These are phyloP conservation scores for Aspergillus pseudoglaucus DNA, from an alignment of 2,329 filamentous ascomycete species.

Conservation along the genomic window DNA sequence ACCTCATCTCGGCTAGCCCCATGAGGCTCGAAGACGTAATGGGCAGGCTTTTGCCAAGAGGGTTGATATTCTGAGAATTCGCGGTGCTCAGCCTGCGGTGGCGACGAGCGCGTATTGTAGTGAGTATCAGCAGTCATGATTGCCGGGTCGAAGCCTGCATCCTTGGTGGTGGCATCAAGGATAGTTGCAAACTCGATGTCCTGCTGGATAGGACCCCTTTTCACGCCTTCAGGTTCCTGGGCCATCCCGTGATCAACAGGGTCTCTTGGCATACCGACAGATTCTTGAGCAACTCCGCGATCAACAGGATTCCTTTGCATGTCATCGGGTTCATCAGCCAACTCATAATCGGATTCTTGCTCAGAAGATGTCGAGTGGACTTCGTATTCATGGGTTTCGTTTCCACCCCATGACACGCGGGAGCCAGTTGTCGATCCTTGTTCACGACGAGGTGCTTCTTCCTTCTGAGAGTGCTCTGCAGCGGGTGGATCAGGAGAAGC, in stretches of 20 bases:
- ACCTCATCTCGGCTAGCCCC: slow-evolving; percentile 47
- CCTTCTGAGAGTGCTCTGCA: slow-evolving; percentile 39
- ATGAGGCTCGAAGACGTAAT: slow-evolving; percentile 34
- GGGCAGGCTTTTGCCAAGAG: slow-evolving; percentile 46
- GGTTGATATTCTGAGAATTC: slow-evolving; percentile 37
- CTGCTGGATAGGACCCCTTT: not conserved
- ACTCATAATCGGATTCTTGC: slow-evolving; percentile 22
- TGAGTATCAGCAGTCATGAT: slow-evolving; percentile 61
- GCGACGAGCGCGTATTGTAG: slow-evolving; percentile 59
- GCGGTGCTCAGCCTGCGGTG: slow-evolving; percentile 54
- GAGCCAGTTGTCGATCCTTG: slow-evolving; percentile 25
- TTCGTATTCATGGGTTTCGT: slow-evolving; percentile 59
- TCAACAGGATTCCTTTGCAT: not conserved
- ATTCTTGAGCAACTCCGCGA: slow-evolving; percentile 4
- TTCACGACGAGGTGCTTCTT: slow-evolving; percentile 28
- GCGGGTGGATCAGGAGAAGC: slow-evolving; percentile 22
- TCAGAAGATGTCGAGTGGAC: slow-evolving; percentile 43
- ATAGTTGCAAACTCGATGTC: slow-evolving; percentile 65
- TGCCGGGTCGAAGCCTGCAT: slow-evolving; percentile 64
- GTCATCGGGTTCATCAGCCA: slow-evolving; percentile 6
- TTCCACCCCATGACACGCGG: slow-evolving; percentile 61
- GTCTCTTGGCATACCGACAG: slow-evolving; percentile 2
- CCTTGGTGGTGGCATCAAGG: slow-evolving; percentile 60
- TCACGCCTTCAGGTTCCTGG: slow-evolving; percentile 44
- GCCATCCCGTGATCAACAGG: slow-evolving; percentile 2